Evolutionary conservation across 2,329 filamentous ascomycete genomes (phyloP), one percentile per base, ranked within the genome.

Genomic region (Colletotrichum paranaense): DNA sequence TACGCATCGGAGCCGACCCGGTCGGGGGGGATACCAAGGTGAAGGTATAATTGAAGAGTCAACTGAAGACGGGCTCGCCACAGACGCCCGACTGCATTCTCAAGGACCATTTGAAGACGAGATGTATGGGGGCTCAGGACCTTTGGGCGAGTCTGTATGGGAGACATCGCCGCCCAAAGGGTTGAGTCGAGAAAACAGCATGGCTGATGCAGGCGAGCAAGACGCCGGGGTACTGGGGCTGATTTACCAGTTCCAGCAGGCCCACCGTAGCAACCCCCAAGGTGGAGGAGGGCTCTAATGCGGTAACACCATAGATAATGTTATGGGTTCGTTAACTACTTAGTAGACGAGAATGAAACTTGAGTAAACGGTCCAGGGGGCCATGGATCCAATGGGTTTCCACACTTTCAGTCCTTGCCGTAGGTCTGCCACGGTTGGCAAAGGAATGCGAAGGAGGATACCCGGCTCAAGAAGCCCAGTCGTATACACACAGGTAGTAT

Each of bases 81-180:
- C 78, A 3, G 79, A 83, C 78, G 59, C 80, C 81, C 28, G 80
- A 82, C 11, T 76, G 77, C 66, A 81, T 75, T 90, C 90, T 62
- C 91, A 89, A 68, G 90, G 93, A 14, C 90, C 89, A 2, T 90
- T 90, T 35, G 89, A 87, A n/a, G 81, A 83, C 1, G 82, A 83
- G n/a, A 77, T 89, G 75, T 90, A 90, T 78, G 87, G 88, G 56
- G 85, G 84, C 26, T 85, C 84, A 1, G 86, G 84, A 0, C 84
- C 81, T 1, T 86, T 89, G 78, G 92, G 85, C 69, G 90, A 88
- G 82, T 91, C 89, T 4, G 86, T 86, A 9, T 91, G 89, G 89
- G 88, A 91, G 78, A 89, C 87, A 19, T 88, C 88, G 3, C 89
- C 88, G 2, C 84, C 84, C 1, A 86, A 85, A 71, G 86, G 83